phyloP scores from a whole-genome alignment of 306 rosid genomes.

The Mimosa bimucronata region DNA sequence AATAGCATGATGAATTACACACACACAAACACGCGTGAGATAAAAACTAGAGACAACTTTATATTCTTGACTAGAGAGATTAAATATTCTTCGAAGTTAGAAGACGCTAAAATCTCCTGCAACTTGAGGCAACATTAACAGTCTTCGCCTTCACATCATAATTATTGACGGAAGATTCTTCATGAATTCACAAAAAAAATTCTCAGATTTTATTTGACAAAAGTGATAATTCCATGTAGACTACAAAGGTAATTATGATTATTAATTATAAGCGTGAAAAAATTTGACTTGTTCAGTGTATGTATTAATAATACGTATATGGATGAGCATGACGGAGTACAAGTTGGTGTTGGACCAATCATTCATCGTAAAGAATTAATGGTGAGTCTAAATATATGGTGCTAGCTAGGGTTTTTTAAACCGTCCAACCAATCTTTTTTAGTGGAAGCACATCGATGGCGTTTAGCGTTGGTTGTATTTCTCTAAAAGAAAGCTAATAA shows the following conservation, averaged over 20 bases:
- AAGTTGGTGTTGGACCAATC: constrained; percentile 36
- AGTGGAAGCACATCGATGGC: constrained; percentile 8
- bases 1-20: not conserved
- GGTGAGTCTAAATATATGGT: not conserved
- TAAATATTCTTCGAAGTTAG: not conserved
- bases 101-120: not conserved
- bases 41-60: not conserved
- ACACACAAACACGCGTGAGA: not conserved
- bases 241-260: not conserved
- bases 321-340: constrained; percentile 24
- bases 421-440: constrained; percentile 34
- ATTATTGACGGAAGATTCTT: not conserved
- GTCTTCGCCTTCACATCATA: not conserved
- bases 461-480: not conserved
- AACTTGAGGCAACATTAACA: too few relatives aligned
- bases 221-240: not conserved
- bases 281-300: not conserved
- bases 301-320: not conserved
- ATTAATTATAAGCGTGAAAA: not conserved
- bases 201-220: not conserved
- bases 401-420: constrained; percentile 24
- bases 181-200: not conserved
- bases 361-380: not conserved
- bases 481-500: constrained; percentile 3
- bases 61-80: not conserved